Base-by-base conservation (phyloP, 2,329 filamentous ascomycete species). In the Cadophora malorum region DNA sequence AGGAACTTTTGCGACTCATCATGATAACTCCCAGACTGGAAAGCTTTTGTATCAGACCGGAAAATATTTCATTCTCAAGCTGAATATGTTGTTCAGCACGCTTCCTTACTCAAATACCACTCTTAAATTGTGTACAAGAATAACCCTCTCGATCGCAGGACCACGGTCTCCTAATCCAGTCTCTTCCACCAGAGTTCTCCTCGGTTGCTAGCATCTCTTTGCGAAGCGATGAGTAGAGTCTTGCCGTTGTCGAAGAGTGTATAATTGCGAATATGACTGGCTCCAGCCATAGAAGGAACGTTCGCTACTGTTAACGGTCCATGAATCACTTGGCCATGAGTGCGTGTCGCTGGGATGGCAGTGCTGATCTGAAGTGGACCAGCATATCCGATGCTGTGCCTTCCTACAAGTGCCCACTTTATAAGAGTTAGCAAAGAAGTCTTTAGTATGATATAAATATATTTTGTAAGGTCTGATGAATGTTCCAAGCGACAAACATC, bases 341-440 rank as follows among this genome's bases (percentile, higher is more conserved):
- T 59, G 1, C 8, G n/a, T 41, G 56, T 59, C 12, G 56, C 56
- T 25, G 56, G 56, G 56, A 59, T 59, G 19, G 56, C 56, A 21
- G 35, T 59, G 12, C 56, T 59, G 35, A 59, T 59, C n/a, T 59
- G 56, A 45, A 59, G 56, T 21, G 33, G 56, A 28, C 56, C 56
- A 41, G 56, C 56, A 14, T 59, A 59, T 8, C 56, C 56, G 21
- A 59, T 59, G 56, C 33, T 41, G 35, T 59, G 56, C 28, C 56
- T 41, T 14, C 56, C 56, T 1, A 59, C 56, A 9, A 41, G 33
- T 16, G 56, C 56, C 56, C 56, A 59, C 56, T 59, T 14, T 14
- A 7, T 25, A 19, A 16, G 5, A 14, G 23, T 41, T n/a, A 41
- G 21, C 10, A 59, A 16, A 16, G 19, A 49, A 21, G 2, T 49